Evolutionary conservation across 2,329 filamentous ascomycete genomes (phyloP).

Genomic region (Xylariales sp.): DNA sequence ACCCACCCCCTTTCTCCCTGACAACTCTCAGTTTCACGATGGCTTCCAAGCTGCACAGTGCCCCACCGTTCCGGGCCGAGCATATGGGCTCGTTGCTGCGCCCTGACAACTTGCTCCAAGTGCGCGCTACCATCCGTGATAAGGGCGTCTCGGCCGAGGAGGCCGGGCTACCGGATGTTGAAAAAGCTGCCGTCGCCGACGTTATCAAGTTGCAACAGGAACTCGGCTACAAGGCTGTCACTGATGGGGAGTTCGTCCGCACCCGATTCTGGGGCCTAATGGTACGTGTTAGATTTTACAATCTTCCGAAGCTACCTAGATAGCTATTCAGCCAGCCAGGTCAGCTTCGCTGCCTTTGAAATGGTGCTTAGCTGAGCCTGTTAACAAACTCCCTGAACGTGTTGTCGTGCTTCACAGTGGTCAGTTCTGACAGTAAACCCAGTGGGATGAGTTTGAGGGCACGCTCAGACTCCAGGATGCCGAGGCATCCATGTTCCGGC

Average conservation of each 20-base stretch:
- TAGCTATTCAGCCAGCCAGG: too few relatives aligned
- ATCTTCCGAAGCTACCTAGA: too few relatives aligned
- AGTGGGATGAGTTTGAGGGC: conserved; percentile 49
- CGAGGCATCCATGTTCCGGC: conserved; percentile 46
- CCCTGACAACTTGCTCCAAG: conserved; percentile 59
- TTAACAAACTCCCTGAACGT: too few relatives aligned
- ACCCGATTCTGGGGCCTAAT: conserved; percentile 49
- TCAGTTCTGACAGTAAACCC: too few relatives aligned
- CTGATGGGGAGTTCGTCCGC: conserved; percentile 65
- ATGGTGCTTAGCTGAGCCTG: too few relatives aligned
- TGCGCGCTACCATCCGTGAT: conserved; percentile 55
- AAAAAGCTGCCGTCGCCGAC: conserved; percentile 61
- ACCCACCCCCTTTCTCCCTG: too few relatives aligned
- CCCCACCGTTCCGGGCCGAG: conserved; percentile 67
- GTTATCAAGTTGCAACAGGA: conserved; percentile 66
- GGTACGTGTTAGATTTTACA: conserved; percentile 6
- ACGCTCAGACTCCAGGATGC: conserved; percentile 44
- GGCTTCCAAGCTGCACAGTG: conserved; percentile 6
- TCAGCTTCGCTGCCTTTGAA: too few relatives aligned
- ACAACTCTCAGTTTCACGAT: background rate
- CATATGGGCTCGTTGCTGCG: conserved; percentile 71
- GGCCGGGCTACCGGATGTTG: conserved; percentile 51
- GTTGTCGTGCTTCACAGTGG: too few relatives aligned
- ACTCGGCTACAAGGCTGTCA: conserved; percentile 62
- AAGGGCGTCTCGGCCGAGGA: conserved; percentile 50